Evolutionary conservation across 768 basidiomycete species (phyloP), one percentile per base, ranked within the genome.

Genomic region (Termitomyces sp.): DNA sequence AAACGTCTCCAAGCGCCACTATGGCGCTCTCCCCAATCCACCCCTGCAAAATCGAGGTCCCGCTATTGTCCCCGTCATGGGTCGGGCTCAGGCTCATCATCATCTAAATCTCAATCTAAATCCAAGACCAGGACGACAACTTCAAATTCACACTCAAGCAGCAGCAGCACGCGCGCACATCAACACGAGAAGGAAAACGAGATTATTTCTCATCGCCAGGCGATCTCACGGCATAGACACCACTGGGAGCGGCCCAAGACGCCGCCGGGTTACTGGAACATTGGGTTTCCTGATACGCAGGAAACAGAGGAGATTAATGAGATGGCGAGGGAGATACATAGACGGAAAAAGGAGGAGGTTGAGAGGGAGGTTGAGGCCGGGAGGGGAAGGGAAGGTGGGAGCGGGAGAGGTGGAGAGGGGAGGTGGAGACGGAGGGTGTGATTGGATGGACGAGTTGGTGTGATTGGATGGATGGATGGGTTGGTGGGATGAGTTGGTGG

Each of bases 261-360:
- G 1, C 94, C 94, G 12, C 92, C 92, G 0, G 85, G 84, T 16
- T 96, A 91, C 71, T 95, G 93, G 91, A 78, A 87, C 56, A 94
- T 95, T 57, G 92, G 89, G 1, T 95, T 98, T 68, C 94, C 94
- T 1, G 77, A 78, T 62, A 94, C 94, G 4, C 94, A 95, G 69
- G 84, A 92, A 66, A 86, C 84, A 16, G 79, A 76, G 47, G 79
- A 79, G 54, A 94, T 96, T 64, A 96, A 96, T 69, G 72, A 75
- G 58, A 73, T 74, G 57, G 94, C 94, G 9, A 79, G 77, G 57
- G 80, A 82, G 65, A 91, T 94, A 82, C 85, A 90, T 61, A 72
- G 71, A 63, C 75, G 78, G 69, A 92, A 92, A 74, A 75, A 77
- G 58, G 71, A 76, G 7, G 72, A 76, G 56, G 75, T 92, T 6